Evolutionary conservation across 257 asterid genomes (phyloP), one percentile per base, ranked within the genome.

Genomic region (Solanum phureja): DNA sequence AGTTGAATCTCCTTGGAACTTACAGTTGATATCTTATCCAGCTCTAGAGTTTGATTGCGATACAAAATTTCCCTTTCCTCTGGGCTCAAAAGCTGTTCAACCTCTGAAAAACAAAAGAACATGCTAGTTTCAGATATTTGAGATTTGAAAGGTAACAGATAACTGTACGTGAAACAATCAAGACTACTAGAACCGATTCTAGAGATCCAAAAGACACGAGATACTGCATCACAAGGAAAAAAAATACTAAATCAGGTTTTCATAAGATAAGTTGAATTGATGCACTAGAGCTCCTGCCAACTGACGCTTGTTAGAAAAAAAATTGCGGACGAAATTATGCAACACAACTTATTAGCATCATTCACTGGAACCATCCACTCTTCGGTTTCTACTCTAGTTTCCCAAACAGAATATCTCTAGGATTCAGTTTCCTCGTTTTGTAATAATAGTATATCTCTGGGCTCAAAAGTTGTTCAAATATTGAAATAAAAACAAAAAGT

Each of bases 21-120:
- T 87, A 95, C 99, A 12, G 98, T 95, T 83, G 98, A 93, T 83
- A 95, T 69, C 90, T 92, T 94, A 79, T 92, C 95, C 87, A 94
- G 83, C 87, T 90, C 62, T 85, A 94, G 92, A 84, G 89, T 87
- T 86, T 88, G 92, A 83, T 93, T 93, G 88, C 77, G 91, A 82
- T 93, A 93, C 91, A 97, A 87, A 90, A 95, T 94, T 46, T 91
- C 96, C 89, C 93, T 92, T 91, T 97, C 98, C 90, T 93, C 97
- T 9, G 95, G 92, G 34, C 88, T 87, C 95, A 97, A 92, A 87
- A 94, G 92, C 91, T 90, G 93, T 75, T 95, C 98, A 60, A 95
- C 96, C 89, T 97, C 99, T 97, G 94, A 89, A 64, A 66, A 46
- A 52, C 87, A 89, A 19, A 72, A 88, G 83, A 58, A 46, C 5